Base-by-base conservation (phyloP, 306 rosid species). In the Glycyrrhiza uralensis region DNA sequence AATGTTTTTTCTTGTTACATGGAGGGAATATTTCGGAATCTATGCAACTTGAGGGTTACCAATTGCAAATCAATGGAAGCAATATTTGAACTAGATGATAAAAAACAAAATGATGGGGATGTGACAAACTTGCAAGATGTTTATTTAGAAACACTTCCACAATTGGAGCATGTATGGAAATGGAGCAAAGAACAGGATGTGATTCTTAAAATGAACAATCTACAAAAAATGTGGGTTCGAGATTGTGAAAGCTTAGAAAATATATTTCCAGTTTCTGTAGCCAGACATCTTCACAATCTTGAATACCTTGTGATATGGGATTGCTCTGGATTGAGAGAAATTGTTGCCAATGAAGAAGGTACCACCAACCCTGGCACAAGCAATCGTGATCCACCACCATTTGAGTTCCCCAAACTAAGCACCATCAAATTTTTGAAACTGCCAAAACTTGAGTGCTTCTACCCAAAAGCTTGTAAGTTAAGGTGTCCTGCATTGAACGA, bases 231-330 rank as follows among this genome's bases (percentile, higher is more conserved):
- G 45, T 0, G 0, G 5, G 58, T 45, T 52, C 3, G 0, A 0
- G 10, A 2, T 0, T 80, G 84, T 61, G 0, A 17, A 0, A 30
- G 9, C 12, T 33, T 80, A 23, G 0, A 69, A 69, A 23, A 56
- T 68, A 1, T 80, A 9, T 74, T 80, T 55, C 74, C 82, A 55
- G 7, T 17, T 36, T 24, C 42, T n/a, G 15, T 69, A 15, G 62
- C 74, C 12, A 17, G 1, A 36, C 1, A 2, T 24, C 62, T 76
- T 4, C 0, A 1, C 5, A 64, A 12, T 11, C 66, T 50, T 10
- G 71, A 77, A 44, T 0, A 2, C 19, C 57, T 80, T 70, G 41
- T 5, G 32, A 35, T 63, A 23, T 10, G 0, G 1, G 1, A 13
- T 4, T 78, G 78, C 15, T 0, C 0, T 20, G 2, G 0, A 19